phyloP scores from a whole-genome alignment of 257 asterid genomes.

The Mitragyna speciosa region DNA sequence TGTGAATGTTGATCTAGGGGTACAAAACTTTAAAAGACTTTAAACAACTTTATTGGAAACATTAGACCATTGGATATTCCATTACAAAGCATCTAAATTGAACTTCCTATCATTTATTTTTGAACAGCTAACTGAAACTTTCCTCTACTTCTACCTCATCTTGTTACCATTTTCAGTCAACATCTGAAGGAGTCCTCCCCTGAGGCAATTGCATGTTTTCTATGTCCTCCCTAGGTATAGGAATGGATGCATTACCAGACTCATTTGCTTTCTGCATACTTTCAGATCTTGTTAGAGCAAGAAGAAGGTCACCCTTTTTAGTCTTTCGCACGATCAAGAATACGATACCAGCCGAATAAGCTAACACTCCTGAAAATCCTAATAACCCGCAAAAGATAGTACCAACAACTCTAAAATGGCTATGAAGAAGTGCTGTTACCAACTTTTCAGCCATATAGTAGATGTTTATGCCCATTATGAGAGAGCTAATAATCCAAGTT shows the following conservation, averaged over 20 bases:
- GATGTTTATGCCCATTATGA: constrained; percentile 82
- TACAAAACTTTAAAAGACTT: neutral
- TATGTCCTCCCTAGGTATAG: constrained; percentile 71
- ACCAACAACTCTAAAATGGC: constrained; percentile 40
- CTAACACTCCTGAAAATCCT: constrained; percentile 61
- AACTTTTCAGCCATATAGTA: constrained; percentile 68
- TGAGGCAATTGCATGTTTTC: constrained; percentile 80
- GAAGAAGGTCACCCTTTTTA: constrained; percentile 60
- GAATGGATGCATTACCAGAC: constrained; percentile 7
- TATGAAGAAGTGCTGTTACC: constrained; percentile 52
- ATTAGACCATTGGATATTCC: neutral
- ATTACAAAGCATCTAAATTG: neutral
- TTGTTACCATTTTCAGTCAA: constrained; percentile 19
- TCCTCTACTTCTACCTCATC: neutral
- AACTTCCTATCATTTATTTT: neutral
- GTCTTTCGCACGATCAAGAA: constrained; percentile 69
- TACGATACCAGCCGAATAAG: constrained; percentile 61
- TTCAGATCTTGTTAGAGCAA: constrained; percentile 49
- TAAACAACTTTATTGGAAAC: neutral
- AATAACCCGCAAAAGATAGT: constrained; percentile 59
- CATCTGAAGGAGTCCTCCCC: constrained; percentile 37
- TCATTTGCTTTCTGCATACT: constrained; percentile 36
- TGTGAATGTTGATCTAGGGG: neutral
- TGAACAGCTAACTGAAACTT: neutral
- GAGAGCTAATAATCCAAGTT: constrained; percentile 80